Evolutionary conservation across 129 eudicot genomes (phyloP).

Genomic region (Artemisia annua): DNA sequence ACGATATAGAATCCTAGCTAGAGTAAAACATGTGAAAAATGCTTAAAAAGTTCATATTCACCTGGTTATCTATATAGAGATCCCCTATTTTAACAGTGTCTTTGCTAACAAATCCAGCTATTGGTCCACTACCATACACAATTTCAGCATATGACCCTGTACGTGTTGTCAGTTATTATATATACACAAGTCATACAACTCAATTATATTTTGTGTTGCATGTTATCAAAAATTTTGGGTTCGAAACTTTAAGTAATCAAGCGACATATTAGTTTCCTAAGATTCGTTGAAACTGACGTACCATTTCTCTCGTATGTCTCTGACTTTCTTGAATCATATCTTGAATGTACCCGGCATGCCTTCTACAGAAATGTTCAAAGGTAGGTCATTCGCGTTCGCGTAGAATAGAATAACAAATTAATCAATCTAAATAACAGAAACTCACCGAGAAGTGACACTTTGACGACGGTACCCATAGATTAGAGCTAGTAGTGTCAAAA

Average conservation of each 20-base stretch:
- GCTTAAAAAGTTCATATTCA: neutral
- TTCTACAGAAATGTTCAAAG: conserved; percentile 32
- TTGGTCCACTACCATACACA: conserved; percentile 70
- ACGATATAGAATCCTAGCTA: neutral
- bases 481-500: conserved; percentile 61
- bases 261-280: neutral
- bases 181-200: neutral
- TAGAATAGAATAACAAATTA: neutral
- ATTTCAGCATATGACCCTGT: conserved; percentile 66
- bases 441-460: conserved; percentile 55
- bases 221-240: too few species aligned
- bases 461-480: conserved; percentile 66
- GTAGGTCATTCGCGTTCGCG: neutral
- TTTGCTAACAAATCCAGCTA: conserved; percentile 75
- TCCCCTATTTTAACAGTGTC: conserved; percentile 66
- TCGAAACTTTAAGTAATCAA: too few species aligned
- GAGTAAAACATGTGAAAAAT: neutral
- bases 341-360: conserved; percentile 51
- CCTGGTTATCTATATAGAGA: conserved; percentile 67
- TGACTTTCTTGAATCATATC: conserved; percentile 50
- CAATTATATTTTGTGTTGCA: neutral
- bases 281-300: conserved; percentile 1
- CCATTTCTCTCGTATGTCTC: conserved; percentile 51
- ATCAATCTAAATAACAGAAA: neutral
- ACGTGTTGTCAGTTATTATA: conserved; percentile 10